phyloP scores from a whole-genome alignment of 306 rosid species.

The Mimosa bimucronata region DNA sequence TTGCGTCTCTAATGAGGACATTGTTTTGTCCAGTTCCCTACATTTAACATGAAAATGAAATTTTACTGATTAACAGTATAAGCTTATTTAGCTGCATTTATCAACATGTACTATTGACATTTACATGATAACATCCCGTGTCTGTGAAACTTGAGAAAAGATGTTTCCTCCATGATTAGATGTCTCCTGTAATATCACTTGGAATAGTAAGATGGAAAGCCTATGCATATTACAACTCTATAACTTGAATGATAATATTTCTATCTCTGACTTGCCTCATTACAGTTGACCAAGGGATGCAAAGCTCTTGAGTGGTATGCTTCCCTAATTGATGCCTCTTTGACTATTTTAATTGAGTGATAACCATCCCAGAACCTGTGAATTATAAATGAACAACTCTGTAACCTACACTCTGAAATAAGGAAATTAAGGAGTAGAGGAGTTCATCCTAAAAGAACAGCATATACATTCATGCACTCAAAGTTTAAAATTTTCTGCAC shows the following conservation, averaged over 20 bases:
- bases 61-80: not conserved
- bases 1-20: slow-evolving; percentile 14
- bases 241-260: not conserved
- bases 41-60: not conserved
- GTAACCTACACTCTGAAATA: not conserved
- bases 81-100: not conserved
- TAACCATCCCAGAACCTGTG: slow-evolving; percentile 14
- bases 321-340: slow-evolving; percentile 3
- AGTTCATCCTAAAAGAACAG: not conserved
- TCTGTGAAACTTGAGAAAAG: slow-evolving; percentile 21
- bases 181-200: slow-evolving; percentile 17
- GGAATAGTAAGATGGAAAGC: not conserved
- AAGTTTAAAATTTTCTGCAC: not conserved
- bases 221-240: not conserved
- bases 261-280: slow-evolving; percentile 4
- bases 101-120: not conserved
- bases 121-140: slow-evolving; percentile 12
- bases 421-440: not conserved
- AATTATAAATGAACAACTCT: not conserved
- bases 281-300: slow-evolving; percentile 23
- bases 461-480: not conserved
- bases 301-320: not conserved
- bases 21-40: slow-evolving; percentile 19
- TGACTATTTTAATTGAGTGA: not conserved
- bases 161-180: not conserved